These are phyloP conservation scores for Clarireedia monteithiana DNA, from an alignment of 2,329 filamentous ascomycete species.

Conservation along the genomic window DNA sequence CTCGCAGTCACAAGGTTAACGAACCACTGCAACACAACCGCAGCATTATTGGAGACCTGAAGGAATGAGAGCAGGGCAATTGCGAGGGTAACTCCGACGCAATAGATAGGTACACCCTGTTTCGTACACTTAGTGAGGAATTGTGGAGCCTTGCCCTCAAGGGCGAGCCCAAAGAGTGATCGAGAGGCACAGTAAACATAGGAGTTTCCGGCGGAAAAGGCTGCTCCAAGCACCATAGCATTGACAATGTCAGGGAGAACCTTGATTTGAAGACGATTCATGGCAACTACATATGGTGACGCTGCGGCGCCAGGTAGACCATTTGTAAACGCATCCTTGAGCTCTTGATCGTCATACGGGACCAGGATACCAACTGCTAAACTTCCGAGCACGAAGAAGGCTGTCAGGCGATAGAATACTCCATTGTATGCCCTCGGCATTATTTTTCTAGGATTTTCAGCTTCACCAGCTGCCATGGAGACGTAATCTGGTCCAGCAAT, in stretches of 20 bases:
- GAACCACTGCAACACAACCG: conserved; percentile 54
- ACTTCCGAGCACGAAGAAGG: conserved; percentile 52
- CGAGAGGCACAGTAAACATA: conserved; percentile 33
- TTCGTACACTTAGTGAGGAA: conserved; percentile 44
- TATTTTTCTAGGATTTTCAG: conserved; percentile 48
- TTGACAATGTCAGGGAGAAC: conserved; percentile 46
- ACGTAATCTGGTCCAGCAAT: conserved; percentile 42
- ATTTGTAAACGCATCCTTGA: conserved; percentile 33
- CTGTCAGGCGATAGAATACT: conserved; percentile 53
- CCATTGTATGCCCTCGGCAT: conserved; percentile 51
- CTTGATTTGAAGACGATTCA: conserved; percentile 40
- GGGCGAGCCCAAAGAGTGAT: conserved; percentile 43
- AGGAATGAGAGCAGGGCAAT: conserved; percentile 55
- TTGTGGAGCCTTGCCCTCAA: conserved; percentile 43
- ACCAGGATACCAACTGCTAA: conserved; percentile 55
- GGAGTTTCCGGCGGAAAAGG: conserved; percentile 47
- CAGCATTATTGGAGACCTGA: conserved; percentile 47
- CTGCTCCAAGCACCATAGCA: conserved; percentile 46
- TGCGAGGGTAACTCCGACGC: conserved; percentile 45
- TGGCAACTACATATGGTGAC: conserved; percentile 41
- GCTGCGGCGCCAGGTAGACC: conserved; percentile 40
- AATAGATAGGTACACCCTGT: conserved; percentile 48
- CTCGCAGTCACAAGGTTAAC: conserved; percentile 48
- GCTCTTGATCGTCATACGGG: conserved; percentile 41
- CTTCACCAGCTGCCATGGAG: conserved; percentile 49